phyloP scores from a whole-genome alignment of 345 rosid species.

The Salix udensis region DNA sequence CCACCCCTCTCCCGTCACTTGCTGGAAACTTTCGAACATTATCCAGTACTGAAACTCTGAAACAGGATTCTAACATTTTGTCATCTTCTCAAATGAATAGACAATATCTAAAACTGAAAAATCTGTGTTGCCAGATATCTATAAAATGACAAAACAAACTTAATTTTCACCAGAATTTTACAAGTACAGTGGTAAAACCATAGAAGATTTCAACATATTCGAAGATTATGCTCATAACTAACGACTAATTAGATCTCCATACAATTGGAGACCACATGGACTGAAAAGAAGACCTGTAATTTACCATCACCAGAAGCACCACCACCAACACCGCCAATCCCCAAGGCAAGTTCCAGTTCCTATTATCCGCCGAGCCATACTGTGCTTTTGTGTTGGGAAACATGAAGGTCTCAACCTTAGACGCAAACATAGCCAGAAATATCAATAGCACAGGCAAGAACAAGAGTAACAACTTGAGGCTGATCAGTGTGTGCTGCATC shows the following conservation, averaged over 20 bases:
- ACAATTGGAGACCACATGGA: constrained; percentile 54
- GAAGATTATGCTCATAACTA: not conserved
- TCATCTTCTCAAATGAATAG: too few species aligned
- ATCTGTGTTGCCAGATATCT: too few species aligned
- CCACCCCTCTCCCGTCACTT: too few species aligned
- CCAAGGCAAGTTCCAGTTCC: constrained; percentile 53
- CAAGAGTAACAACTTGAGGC: constrained; percentile 52
- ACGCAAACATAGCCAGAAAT: constrained; percentile 29
- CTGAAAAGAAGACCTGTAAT: constrained; percentile 58
- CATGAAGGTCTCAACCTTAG: constrained; percentile 26
- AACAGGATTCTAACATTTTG: too few species aligned
- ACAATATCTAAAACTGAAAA: too few species aligned
- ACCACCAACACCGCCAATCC: constrained; percentile 42
- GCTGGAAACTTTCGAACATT: too few species aligned
- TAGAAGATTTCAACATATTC: not conserved
- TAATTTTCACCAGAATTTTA: too few species aligned
- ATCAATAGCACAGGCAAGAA: constrained; percentile 60
- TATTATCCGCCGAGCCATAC: constrained; percentile 19
- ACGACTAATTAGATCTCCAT: constrained; percentile 21
- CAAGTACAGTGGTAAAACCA: not conserved
- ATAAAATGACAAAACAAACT: too few species aligned
- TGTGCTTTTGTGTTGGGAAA: constrained; percentile 27
- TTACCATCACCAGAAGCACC: constrained; percentile 54
- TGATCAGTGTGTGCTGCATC: constrained; percentile 37
- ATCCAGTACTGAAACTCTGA: too few species aligned